Evolutionary conservation across 352 stramenopile genomes (phyloP).

Genomic region (Phytopythium mirpurense): DNA sequence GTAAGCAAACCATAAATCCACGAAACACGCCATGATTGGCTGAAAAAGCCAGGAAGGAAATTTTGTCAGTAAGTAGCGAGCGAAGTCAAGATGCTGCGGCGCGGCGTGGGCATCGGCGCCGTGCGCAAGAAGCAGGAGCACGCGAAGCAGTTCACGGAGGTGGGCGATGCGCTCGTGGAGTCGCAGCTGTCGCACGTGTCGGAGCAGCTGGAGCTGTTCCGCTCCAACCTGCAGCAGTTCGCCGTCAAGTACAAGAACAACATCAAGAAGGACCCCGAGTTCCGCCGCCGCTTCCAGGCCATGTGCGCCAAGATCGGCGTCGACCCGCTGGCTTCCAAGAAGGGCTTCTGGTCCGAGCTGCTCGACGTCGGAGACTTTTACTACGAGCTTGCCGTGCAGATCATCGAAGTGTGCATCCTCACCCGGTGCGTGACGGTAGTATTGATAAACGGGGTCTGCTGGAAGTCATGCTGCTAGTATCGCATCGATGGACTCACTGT

Average conservation of each 20-base stretch:
- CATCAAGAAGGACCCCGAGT: conserved; percentile 94
- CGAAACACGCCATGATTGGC: conserved; percentile 54
- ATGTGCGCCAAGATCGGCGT: conserved; percentile 97
- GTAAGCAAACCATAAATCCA: conserved; percentile 26
- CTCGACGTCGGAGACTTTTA: conserved; percentile 99
- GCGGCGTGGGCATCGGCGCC: conserved; percentile 75
- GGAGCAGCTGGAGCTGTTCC: conserved; percentile 86
- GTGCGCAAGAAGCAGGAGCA: conserved; percentile 89
- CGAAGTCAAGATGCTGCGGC: conserved; percentile 56
- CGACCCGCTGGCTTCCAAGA: conserved; percentile 96
- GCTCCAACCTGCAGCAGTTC: conserved; percentile 90
- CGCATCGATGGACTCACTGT: neutral
- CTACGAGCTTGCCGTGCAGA: conserved; percentile 98
- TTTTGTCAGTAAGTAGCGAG: no score
- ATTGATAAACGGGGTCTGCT: no score
- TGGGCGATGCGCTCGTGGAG: conserved; percentile 80
- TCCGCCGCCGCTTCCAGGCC: conserved; percentile 91
- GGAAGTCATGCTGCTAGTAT: no score
- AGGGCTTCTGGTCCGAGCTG: conserved; percentile 97
- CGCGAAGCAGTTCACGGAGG: conserved; percentile 77
- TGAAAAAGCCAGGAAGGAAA: conserved; percentile 17
- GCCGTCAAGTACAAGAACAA: conserved; percentile 93
- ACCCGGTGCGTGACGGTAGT: conserved; percentile 79
- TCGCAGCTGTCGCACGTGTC: conserved; percentile 77
- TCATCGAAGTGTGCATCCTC: conserved; percentile 97